Base-by-base conservation (phyloP, 2,329 filamentous ascomycete species). In the Chaetothyriales sp. region DNA sequence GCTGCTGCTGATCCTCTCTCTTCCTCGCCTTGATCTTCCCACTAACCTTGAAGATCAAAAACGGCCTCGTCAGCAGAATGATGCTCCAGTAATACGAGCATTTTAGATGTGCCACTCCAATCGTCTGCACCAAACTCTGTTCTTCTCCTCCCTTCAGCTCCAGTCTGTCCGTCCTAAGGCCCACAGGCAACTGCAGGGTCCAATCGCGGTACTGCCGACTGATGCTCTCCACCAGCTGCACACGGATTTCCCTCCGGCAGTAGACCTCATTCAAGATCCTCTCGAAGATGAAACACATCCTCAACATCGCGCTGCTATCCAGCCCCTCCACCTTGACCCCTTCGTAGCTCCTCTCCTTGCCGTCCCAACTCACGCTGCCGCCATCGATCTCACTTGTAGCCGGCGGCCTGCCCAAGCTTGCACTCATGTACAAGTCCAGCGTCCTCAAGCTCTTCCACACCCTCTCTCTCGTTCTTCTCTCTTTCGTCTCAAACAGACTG, bases 51-150 rank as follows among this genome's bases (percentile, higher is more conserved):
- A 74, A 77, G 22, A 76, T 70, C 9, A 77, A 64, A 51, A 77
- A 77, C 0, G 74, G 74, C n/a, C 74, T 65, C 5, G 74, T 75
- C 3, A 77, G 61, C 2, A 77, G 64, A 61, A 77, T 76, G 44
- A 77, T 76, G 1, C 72, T 73, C 64, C 74, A 77, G 58, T 76
- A 76, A 52, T 77, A 77, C 2, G 73, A 69, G 29, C 71, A 71
- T 13, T 76, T 66, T 1, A 73, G 67, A 44, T 75, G 73, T n/a
- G 71, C 73, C 4, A 73, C 70, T 2, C 72, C 72, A 6, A 75
- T 60, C 6, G 66, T 66, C 28, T 61, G 65, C 40, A 67, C 60
- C 46, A 66, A 61, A 0, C 55, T 64, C 18, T 62, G 58, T 18
- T 67, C 61, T 9, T 66, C 9, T 8, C 51, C 55, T 13, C 43